These are phyloP conservation scores for Funneliformis geosporum DNA, from an alignment of 192 early-diverging fungal genomes.

Conservation along the genomic window DNA sequence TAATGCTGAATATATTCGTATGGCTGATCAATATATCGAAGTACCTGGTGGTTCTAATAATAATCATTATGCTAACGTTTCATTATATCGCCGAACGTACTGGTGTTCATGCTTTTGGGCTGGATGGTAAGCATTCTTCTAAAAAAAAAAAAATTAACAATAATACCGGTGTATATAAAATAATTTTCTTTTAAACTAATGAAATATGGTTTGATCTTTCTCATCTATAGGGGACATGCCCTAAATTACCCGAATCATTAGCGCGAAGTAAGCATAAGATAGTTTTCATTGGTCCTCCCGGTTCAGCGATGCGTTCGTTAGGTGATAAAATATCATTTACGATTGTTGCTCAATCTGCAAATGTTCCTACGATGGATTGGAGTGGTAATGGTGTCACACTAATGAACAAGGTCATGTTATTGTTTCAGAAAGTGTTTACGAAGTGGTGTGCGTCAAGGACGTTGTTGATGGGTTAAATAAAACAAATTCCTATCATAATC, in stretches of 20 bases:
- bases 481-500: conserved; percentile 95
- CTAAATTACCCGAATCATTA: conserved; percentile 90
- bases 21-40: too few species aligned
- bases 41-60: conserved; percentile 98
- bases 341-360: conserved; percentile 95
- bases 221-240: conserved; percentile 81
- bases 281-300: conserved; percentile 96
- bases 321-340: conserved; percentile 99
- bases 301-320: conserved; percentile 97
- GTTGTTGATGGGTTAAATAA: conserved; percentile 82
- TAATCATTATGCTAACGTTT: too few species aligned
- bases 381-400: conserved; percentile 78
- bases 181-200: not conserved
- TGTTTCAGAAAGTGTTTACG: conserved; percentile 82
- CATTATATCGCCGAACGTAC: conserved; percentile 98
- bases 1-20: conserved; percentile 93
- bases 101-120: too few species aligned
- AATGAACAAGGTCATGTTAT: conserved; percentile 72
- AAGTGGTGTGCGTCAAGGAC: conserved; percentile 88
- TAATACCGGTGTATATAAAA: not conserved
- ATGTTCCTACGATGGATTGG: conserved; percentile 96
- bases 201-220: not conserved
- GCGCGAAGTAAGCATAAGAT: conserved; percentile 75
- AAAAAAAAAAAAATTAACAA: too few species aligned
- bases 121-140: conserved; percentile 72